A percentile compares a stretch with the other conserved stretches of the same genome.
Conservation (phyloP, 441 rosid species). For the Metrosideros polymorpha region DNA sequence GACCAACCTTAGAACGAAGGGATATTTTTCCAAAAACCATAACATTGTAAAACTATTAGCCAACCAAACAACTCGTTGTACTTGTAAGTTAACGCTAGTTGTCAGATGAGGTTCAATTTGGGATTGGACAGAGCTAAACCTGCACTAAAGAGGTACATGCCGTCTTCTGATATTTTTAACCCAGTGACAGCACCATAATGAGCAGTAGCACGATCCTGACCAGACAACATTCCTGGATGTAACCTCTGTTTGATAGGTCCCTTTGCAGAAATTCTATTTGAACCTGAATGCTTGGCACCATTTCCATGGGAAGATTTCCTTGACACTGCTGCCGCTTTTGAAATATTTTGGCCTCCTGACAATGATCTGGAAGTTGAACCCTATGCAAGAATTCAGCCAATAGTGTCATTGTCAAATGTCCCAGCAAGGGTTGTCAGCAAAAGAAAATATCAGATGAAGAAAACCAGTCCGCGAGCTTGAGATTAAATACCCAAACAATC, state of each 20-base stretch:
- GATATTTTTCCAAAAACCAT: background rate
- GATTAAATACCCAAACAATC: background rate
- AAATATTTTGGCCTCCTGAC: conserved; percentile 26
- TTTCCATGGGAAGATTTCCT: conserved; percentile 46
- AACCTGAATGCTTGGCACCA: conserved; percentile 41
- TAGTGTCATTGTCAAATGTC: background rate
- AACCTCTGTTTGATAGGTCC: conserved; percentile 53
- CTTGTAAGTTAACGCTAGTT: background rate
- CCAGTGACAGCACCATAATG: conserved; percentile 94
- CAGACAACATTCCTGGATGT: conserved; percentile 83
- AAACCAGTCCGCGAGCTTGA: background rate
- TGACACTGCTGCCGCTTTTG: conserved; percentile 29
- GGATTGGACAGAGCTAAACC: conserved; percentile 32
- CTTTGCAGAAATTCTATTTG: conserved; percentile 38
- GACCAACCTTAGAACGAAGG: background rate
- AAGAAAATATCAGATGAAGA: background rate
- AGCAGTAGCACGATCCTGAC: conserved; percentile 80
- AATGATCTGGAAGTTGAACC: conserved; percentile 32
- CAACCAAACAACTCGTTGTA: background rate
- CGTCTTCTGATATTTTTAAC: conserved; percentile 66
- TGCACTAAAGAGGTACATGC: conserved; percentile 93
- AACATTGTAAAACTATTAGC: background rate
- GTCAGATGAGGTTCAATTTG: background rate
- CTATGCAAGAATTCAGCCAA: conserved; percentile 14
- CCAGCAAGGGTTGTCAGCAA: background rate